Conservation (phyloP, 306 rosid species). For the Malus orientalis region DNA sequence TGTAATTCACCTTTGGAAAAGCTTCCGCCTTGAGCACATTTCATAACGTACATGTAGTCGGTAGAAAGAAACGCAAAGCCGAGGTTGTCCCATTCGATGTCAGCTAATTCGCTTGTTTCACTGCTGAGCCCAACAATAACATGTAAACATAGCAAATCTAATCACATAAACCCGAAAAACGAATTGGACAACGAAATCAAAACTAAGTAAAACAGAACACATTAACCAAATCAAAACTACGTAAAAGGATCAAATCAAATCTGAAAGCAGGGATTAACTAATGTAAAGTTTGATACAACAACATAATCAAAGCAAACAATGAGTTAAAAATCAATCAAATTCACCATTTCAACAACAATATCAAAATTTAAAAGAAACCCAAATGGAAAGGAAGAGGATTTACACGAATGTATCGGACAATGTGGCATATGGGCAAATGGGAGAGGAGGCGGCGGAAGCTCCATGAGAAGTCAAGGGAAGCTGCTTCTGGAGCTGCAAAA, state of each 20-base stretch:
- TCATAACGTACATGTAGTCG: constrained; percentile 83
- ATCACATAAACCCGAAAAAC: background rate
- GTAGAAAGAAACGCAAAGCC: constrained; percentile 74
- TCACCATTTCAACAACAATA: background rate
- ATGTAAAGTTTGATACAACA: background rate
- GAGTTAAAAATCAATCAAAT: background rate
- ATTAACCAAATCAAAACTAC: background rate
- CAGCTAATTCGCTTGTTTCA: constrained; percentile 44
- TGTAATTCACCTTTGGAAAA: constrained; percentile 73
- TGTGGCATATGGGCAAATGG: constrained; percentile 27
- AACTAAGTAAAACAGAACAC: background rate
- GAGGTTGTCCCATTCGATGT: constrained; percentile 83
- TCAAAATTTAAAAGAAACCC: background rate
- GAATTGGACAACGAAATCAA: background rate
- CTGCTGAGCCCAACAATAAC: constrained; percentile 19
- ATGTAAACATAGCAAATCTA: background rate
- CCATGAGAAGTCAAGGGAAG: constrained; percentile 31
- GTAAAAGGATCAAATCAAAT: background rate
- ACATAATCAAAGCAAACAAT: background rate
- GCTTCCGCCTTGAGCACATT: constrained; percentile 52
- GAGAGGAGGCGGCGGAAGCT: constrained; percentile 23
- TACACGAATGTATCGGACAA: constrained; percentile 47
- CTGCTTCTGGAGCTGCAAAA: constrained; percentile 43
- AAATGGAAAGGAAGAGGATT: background rate
- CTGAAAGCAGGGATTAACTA: background rate